Evolutionary conservation across 768 basidiomycete species (phyloP), one percentile per base, ranked within the genome.

Genomic region (Psilocybe cubensis): DNA sequence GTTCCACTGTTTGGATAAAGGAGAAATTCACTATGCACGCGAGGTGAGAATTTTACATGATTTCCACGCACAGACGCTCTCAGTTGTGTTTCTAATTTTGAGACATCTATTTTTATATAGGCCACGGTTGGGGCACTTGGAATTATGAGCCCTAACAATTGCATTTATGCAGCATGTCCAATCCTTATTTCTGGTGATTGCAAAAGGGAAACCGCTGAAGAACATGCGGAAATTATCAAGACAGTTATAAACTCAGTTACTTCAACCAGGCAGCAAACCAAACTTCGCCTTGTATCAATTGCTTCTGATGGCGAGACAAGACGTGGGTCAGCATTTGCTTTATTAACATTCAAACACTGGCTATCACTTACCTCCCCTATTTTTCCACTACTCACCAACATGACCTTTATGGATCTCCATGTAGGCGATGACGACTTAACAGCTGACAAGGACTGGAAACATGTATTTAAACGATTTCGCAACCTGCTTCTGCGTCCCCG

Each of bases 351-450:
- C 24, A 60, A 53, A 3, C n/a, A 24, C 23, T 21, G 3, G 33
- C 63, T 66, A 8, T 1, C 23, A 4, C 5, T 21, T 1, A 6
- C 29, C 3, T 70, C 71, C 5, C 54, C 54, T 18, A 62, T 70
- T 12, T 64, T 61, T 43, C 24, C 21, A 1, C 25, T 57, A 0
- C 58, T 69, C n/a, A 31, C 45, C 6, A 31, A 25, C 11, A 59
- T 69, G 4, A 10, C 6, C 5, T 53, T 68, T 29, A 60, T 71
- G 62, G 61, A 72, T 50, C 45, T 66, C 1, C 40, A 44, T 1
- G 63, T 67, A 41, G 72, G 72, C 4, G 46, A 62, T 4, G 66
- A 72, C 35, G 68, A 73, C 31, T 40, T 72, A 7, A 73, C 70
- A 0, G 35, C 48, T 0, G 65, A 72, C 54, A 72, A 70, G 47